Percentiles rank a stretch among this genome's conserved stretches.
Evolutionary conservation across 1,284 basidiomycete genomes (phyloP).

Genomic region (Rhodotorula sp.): DNA sequence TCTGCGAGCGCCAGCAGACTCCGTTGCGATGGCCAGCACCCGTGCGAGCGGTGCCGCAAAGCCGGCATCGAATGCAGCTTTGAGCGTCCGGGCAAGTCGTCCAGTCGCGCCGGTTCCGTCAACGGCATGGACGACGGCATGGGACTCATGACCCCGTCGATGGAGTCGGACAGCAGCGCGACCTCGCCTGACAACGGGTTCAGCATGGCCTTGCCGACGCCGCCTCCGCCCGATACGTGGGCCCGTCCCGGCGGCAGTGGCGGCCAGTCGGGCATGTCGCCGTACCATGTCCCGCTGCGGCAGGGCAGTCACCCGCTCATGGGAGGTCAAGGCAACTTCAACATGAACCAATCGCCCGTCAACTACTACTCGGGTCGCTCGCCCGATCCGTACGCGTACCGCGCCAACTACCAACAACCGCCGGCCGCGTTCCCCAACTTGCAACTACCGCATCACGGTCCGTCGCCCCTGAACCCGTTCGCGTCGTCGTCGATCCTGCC

Average conservation of each 20-base stretch:
- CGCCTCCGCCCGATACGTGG: constrained; percentile 20
- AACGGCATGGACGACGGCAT: constrained; percentile 21
- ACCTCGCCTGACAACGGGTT: constrained; percentile 27
- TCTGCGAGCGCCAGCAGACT: constrained; percentile 10
- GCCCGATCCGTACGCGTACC: constrained; percentile 18
- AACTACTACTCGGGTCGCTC: constrained; percentile 29
- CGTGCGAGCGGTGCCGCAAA: constrained; percentile 36
- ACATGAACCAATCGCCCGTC: constrained; percentile 1
- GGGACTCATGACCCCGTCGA: constrained; percentile 15
- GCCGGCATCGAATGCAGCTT: constrained; percentile 33
- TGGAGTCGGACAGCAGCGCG: constrained; percentile 27
- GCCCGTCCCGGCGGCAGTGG: neutral
- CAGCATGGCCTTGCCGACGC: constrained; percentile 26
- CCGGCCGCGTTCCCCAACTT: constrained; percentile 18
- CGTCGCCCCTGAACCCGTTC: constrained; percentile 25
- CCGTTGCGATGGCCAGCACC: constrained; percentile 37
- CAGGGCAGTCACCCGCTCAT: constrained; percentile 14
- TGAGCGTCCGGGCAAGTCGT: constrained; percentile 27
- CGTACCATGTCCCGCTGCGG: constrained; percentile 20
- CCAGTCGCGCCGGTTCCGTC: constrained; percentile 17
- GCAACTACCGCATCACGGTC: constrained; percentile 20
- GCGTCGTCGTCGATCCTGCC: constrained; percentile 4
- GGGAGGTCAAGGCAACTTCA: constrained; percentile 19
- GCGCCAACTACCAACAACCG: constrained; percentile 7
- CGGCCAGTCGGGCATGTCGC: constrained; percentile 9